Conservation (phyloP, 2,329 filamentous ascomycete genomes). For the Claviceps lovelessii region DNA sequence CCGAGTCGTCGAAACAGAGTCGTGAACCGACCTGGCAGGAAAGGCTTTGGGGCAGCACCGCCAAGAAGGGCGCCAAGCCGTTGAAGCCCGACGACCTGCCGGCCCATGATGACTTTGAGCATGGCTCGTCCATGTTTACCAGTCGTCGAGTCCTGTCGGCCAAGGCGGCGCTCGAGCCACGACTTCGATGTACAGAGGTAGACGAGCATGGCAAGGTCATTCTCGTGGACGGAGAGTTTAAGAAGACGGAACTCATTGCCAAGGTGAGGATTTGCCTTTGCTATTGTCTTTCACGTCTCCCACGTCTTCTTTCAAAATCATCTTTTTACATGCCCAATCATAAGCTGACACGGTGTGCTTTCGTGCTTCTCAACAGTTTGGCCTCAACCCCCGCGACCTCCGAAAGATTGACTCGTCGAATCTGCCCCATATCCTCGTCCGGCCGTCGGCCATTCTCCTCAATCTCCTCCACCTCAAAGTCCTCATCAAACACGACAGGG, state of each 20-base stretch:
- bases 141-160: slow-evolving; percentile 54
- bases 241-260: slow-evolving; percentile 92
- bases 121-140: slow-evolving; percentile 45
- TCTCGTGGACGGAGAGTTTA: slow-evolving; percentile 87
- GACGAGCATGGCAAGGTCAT: slow-evolving; percentile 87
- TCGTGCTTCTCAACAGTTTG: slow-evolving; percentile 45
- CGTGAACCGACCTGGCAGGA: slow-evolving; percentile 31
- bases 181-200: slow-evolving; percentile 85
- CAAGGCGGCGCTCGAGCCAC: slow-evolving; percentile 71
- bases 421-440: slow-evolving; percentile 86
- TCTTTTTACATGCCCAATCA: not conserved
- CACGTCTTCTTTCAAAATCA: not conserved
- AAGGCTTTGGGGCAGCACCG: slow-evolving; percentile 30
- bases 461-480: slow-evolving; percentile 94
- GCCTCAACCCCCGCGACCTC: slow-evolving; percentile 80
- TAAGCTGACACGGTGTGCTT: not conserved
- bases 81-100: slow-evolving; percentile 46
- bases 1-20: slow-evolving; percentile 6
- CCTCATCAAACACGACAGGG: slow-evolving; percentile 85
- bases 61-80: slow-evolving; percentile 24
- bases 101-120: slow-evolving; percentile 41
- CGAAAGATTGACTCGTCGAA: slow-evolving; percentile 96
- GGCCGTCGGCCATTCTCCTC: slow-evolving; percentile 82
- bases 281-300: not conserved
- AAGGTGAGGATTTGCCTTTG: slow-evolving; percentile 41